These are phyloP conservation scores for Pichia nakasei DNA, from an alignment of 805 yeast genomes.

Conservation along the genomic window DNA sequence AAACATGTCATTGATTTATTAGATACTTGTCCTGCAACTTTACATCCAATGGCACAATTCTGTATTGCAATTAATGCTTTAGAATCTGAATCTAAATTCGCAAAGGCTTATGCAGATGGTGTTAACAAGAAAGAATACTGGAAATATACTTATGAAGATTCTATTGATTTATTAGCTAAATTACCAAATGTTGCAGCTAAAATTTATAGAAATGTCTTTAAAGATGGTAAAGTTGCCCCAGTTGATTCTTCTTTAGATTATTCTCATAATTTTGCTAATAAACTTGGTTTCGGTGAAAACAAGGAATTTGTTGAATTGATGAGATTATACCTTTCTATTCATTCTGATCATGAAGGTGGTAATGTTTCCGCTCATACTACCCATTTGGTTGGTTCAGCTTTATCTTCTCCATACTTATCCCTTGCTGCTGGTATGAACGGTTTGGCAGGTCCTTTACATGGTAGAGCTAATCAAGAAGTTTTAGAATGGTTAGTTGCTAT, in stretches of 20 bases:
- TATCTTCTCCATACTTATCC: slow-evolving; percentile 70
- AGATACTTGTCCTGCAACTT: slow-evolving; percentile 63
- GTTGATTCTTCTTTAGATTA: slow-evolving; percentile 52
- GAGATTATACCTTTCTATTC: slow-evolving; percentile 75
- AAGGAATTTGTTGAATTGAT: slow-evolving; percentile 68
- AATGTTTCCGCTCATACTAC: slow-evolving; percentile 84
- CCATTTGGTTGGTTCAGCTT: slow-evolving; percentile 77
- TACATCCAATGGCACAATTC: slow-evolving; percentile 89
- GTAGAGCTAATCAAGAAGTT: slow-evolving; percentile 84
- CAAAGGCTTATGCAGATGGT: slow-evolving; percentile 80
- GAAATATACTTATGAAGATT: slow-evolving; percentile 76
- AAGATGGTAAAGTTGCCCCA: slow-evolving; percentile 60
- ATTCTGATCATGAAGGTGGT: slow-evolving; percentile 88
- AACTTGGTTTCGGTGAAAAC: slow-evolving; percentile 51
- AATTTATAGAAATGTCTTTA: slow-evolving; percentile 77
- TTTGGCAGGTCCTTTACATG: slow-evolving; percentile 82
- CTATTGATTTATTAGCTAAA: slow-evolving; percentile 72
- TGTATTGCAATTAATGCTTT: slow-evolving; percentile 75
- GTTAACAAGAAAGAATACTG: slow-evolving; percentile 77
- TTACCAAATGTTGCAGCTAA: slow-evolving; percentile 74
- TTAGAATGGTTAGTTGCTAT: slow-evolving; percentile 70
- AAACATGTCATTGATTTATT: slow-evolving; percentile 65
- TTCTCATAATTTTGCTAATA: slow-evolving; percentile 52
- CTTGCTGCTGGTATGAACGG: slow-evolving; percentile 79
- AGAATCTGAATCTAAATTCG: slow-evolving; percentile 74